Percentiles rank a stretch among this genome's conserved stretches.
phyloP scores from a whole-genome alignment of 805 yeast genomes.

The Diddensiella caesifluorescens region DNA sequence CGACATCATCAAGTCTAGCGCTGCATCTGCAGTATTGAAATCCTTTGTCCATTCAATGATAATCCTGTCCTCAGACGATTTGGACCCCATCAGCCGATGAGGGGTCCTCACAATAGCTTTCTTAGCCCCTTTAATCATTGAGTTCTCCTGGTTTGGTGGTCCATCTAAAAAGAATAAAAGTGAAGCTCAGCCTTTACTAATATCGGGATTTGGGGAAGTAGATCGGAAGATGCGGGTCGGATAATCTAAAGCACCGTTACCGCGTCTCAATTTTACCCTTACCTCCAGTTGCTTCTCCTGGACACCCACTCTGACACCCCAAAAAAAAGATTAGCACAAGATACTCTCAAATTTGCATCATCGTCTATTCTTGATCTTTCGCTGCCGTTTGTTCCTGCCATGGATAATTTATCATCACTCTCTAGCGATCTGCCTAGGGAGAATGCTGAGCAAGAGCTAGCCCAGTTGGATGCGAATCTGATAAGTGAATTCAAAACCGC shows the following conservation, averaged over 20 bases:
- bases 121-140: conserved; percentile 31
- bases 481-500: conserved; percentile 26
- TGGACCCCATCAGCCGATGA: conserved; percentile 32
- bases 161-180: too few relatives aligned
- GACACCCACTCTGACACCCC: too few relatives aligned
- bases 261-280: too few relatives aligned
- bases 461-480: conserved; percentile 20
- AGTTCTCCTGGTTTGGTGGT: not conserved
- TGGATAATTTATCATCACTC: conserved; percentile 22
- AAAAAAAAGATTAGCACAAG: too few relatives aligned
- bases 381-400: too few relatives aligned
- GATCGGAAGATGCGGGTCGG: too few relatives aligned
- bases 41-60: conserved; percentile 34
- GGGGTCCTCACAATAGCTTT: conserved; percentile 35
- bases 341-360: too few relatives aligned
- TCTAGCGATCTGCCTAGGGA: conserved; percentile 21
- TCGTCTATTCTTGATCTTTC: too few relatives aligned
- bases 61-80: conserved; percentile 31
- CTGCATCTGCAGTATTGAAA: conserved; percentile 30
- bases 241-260: too few relatives aligned
- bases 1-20: conserved; percentile 24
- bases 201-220: too few relatives aligned
- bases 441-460: conserved; percentile 15
- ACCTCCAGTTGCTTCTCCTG: too few relatives aligned
- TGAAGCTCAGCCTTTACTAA: too few relatives aligned